Evolutionary conservation across 2,329 filamentous ascomycete species (phyloP).

Genomic region (Cytospora leucostoma): DNA sequence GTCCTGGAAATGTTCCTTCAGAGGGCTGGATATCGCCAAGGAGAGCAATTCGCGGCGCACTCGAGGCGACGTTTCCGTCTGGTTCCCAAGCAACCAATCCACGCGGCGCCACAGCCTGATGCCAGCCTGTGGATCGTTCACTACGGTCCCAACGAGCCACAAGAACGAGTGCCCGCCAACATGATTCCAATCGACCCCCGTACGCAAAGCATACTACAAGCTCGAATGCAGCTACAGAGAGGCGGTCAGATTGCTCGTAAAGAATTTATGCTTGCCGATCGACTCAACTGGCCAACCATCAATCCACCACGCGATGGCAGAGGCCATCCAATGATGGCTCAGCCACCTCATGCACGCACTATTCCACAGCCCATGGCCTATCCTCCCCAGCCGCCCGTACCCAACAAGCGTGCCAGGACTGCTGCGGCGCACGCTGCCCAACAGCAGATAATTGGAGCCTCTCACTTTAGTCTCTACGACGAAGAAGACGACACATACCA

Average conservation of each 20-base stretch:
- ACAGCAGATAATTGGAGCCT: constrained; percentile 34
- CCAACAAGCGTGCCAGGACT: constrained; percentile 57
- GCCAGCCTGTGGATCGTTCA: constrained; percentile 88
- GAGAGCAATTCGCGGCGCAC: constrained; percentile 74
- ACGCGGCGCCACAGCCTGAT: constrained; percentile 71
- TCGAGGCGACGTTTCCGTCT: constrained; percentile 85
- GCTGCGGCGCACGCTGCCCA: constrained; percentile 44
- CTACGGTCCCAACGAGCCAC: constrained; percentile 76
- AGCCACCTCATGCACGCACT: constrained; percentile 47
- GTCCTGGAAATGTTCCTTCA: constrained; percentile 87
- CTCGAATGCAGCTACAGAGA: constrained; percentile 65
- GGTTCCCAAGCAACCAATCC: constrained; percentile 67
- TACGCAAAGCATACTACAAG: constrained; percentile 60
- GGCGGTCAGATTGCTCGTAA: constrained; percentile 84
- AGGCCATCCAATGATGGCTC: constrained; percentile 53
- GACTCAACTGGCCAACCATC: constrained; percentile 86
- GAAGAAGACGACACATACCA: constrained; percentile 88
- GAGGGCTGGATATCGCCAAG: constrained; percentile 75
- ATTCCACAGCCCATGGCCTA: constrained; percentile 65
- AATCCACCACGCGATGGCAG: constrained; percentile 62
- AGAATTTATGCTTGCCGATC: constrained; percentile 92
- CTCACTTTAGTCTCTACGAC: constrained; percentile 54
- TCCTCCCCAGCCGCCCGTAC: constrained; percentile 54
- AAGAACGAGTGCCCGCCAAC: constrained; percentile 70
- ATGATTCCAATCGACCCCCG: constrained; percentile 66